Percentiles rank a stretch among this genome's conserved stretches.
These are phyloP conservation scores for Stenogyne calaminthoides DNA, from an alignment of 305 asterid species.

Conservation along the genomic window DNA sequence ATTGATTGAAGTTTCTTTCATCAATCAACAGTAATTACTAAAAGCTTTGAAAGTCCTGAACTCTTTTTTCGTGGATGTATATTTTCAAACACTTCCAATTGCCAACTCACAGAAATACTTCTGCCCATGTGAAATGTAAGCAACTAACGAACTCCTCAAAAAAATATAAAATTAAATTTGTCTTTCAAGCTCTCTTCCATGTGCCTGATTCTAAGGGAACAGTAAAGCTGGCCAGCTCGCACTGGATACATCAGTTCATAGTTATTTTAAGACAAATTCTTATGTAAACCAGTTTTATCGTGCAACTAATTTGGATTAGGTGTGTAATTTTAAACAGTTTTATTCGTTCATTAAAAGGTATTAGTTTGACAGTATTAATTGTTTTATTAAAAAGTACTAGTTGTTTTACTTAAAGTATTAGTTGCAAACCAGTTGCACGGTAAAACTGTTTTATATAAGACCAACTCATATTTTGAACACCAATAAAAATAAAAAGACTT, in stretches of 20 bases:
- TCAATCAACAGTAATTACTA: background rate
- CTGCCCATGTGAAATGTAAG: background rate
- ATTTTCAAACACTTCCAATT: background rate
- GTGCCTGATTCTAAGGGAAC: slow-evolving; percentile 18
- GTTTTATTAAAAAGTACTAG: too few relatives aligned
- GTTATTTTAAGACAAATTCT: background rate
- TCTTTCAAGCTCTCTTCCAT: background rate
- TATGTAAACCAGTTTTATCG: too few relatives aligned
- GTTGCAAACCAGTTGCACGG: too few relatives aligned
- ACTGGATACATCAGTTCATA: slow-evolving; percentile 8
- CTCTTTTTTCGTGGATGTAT: background rate
- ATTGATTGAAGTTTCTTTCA: background rate
- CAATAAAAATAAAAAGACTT: slow-evolving; percentile 3
- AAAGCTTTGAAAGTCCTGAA: background rate
- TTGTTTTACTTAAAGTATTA: too few relatives aligned
- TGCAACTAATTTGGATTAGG: too few relatives aligned
- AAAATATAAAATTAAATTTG: slow-evolving; percentile 5
- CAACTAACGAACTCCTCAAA: slow-evolving; percentile 11
- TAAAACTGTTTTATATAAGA: too few relatives aligned
- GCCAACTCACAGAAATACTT: background rate
- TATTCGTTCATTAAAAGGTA: too few relatives aligned
- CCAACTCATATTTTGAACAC: background rate
- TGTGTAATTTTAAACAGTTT: too few relatives aligned
- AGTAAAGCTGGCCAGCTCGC: background rate
- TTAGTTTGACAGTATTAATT: too few relatives aligned